These are phyloP conservation scores for Thelonectria discophora DNA, from an alignment of 2,329 filamentous ascomycete genomes.

Conservation along the genomic window DNA sequence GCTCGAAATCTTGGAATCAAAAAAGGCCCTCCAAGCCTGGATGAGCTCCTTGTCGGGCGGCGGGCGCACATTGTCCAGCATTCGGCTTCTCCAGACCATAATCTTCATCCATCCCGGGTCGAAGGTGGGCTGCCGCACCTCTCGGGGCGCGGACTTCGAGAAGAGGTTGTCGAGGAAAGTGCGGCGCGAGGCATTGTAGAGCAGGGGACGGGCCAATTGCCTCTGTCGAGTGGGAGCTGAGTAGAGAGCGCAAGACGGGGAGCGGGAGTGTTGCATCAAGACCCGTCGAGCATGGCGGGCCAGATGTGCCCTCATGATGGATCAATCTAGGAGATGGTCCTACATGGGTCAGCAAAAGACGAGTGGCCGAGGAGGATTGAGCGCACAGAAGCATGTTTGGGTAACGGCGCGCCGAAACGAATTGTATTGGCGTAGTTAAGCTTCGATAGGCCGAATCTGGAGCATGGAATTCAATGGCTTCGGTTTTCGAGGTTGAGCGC, in stretches of 20 bases:
- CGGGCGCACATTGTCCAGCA: constrained; percentile 69
- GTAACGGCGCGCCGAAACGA: constrained; percentile 23
- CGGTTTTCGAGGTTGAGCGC: constrained; percentile 38
- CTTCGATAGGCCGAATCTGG: constrained; percentile 30
- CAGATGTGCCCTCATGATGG: constrained; percentile 56
- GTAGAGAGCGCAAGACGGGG: constrained; percentile 47
- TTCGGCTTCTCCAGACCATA: constrained; percentile 71
- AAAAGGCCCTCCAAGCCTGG: constrained; percentile 71
- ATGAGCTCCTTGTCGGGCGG: constrained; percentile 71
- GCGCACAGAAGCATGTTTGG: constrained; percentile 42
- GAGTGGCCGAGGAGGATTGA: neutral
- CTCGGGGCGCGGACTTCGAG: constrained; percentile 64
- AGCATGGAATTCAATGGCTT: constrained; percentile 35
- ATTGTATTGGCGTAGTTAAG: constrained; percentile 22
- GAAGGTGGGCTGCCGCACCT: constrained; percentile 68
- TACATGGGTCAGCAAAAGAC: constrained; percentile 25
- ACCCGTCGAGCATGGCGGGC: constrained; percentile 56
- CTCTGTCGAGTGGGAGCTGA: constrained; percentile 43
- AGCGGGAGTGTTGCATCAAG: constrained; percentile 47
- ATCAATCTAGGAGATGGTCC: constrained; percentile 41
- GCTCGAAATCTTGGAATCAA: constrained; percentile 62
- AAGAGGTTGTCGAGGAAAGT: constrained; percentile 71
- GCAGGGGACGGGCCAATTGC: constrained; percentile 36
- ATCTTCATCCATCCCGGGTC: constrained; percentile 78
- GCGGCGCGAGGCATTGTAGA: constrained; percentile 39